Conservation (phyloP, 2,329 filamentous ascomycete species). For the Zymoseptoria crescenta region DNA sequence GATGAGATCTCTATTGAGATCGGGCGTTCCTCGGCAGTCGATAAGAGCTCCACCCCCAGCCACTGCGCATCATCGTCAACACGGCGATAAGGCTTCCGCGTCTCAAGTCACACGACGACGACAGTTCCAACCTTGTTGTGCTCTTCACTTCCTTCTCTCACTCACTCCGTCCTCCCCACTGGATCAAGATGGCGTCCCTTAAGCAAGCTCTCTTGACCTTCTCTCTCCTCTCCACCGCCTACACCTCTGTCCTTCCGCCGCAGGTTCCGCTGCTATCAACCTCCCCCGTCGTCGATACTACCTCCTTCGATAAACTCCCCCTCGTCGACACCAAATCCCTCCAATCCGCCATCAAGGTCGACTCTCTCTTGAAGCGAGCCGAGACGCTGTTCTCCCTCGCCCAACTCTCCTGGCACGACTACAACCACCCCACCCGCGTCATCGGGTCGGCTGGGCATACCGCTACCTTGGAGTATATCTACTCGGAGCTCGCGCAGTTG, state of each 20-base stretch:
- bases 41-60: not conserved
- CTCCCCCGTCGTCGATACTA: not conserved
- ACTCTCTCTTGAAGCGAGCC: constrained; percentile 52
- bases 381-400: constrained; percentile 57
- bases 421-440: constrained; percentile 61
- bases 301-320: not conserved
- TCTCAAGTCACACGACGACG: not conserved
- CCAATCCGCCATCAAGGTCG: constrained; percentile 48
- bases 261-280: not conserved
- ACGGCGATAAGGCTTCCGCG: not conserved
- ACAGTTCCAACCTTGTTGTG: not conserved
- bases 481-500: constrained; percentile 35
- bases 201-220: not conserved
- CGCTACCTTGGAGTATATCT: constrained; percentile 26
- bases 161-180: not conserved
- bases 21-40: not conserved
- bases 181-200: not conserved
- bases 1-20: no score
- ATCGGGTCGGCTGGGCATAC: constrained; percentile 43
- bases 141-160: not conserved
- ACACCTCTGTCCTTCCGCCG: not conserved
- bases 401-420: constrained; percentile 51
- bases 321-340: constrained; percentile 37
- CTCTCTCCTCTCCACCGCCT: not conserved
- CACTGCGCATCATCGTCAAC: not conserved